Conservation (phyloP, 441 rosid species). For the Populus hybrid region DNA sequence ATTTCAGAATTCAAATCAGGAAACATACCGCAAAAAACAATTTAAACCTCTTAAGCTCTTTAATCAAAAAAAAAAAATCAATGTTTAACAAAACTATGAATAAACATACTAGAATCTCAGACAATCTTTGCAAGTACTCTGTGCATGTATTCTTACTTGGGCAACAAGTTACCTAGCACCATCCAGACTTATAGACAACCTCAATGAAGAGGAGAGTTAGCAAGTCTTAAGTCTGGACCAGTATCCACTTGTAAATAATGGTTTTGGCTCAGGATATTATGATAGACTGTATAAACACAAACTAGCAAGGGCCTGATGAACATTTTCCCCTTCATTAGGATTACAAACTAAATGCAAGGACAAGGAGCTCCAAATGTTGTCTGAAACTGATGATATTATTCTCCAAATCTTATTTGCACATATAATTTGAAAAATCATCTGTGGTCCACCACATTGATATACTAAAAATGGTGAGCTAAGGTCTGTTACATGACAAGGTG, state of each 20-base stretch:
- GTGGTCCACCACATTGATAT: neutral
- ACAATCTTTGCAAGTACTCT: neutral
- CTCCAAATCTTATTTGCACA: neutral
- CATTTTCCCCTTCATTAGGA: neutral
- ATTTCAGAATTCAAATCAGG: constrained; percentile 4
- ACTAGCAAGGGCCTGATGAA: neutral
- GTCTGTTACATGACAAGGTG: neutral
- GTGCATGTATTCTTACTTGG: neutral
- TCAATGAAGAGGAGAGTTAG: neutral
- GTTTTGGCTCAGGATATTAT: neutral
- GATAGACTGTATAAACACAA: neutral
- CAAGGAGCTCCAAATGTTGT: no score
- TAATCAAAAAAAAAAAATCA: neutral
- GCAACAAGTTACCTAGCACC: neutral
- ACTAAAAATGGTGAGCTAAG: neutral
- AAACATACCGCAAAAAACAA: neutral
- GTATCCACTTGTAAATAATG: neutral
- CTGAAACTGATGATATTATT: neutral
- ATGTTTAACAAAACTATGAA: neutral
- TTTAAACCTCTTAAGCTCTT: neutral
- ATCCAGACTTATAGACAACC: neutral
- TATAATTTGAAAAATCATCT: neutral
- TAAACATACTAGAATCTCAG: neutral
- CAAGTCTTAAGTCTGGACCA: neutral
- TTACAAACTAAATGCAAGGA: neutral